Evolutionary conservation across 1,284 basidiomycete species (phyloP), one percentile per base, ranked within the genome.

Genomic region (Boletus smithii): DNA sequence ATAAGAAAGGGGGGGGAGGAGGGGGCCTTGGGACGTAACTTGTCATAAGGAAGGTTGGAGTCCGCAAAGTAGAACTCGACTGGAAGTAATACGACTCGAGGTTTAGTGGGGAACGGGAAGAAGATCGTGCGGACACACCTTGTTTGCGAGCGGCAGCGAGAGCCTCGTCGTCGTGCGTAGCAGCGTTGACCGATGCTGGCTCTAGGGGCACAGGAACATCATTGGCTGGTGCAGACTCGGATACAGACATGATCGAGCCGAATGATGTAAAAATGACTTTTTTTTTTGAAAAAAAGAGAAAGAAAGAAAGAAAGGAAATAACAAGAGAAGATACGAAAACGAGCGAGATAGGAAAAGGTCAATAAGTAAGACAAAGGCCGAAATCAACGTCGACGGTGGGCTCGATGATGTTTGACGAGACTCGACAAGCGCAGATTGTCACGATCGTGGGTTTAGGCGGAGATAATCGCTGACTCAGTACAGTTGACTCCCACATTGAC

Each of bases 51-150:
- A 41, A 99, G 80, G 72, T 99, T 99, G 26, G 93, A 83, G 70
- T 97, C 92, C 43, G 89, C 89, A 71, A 99, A 95, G 77, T 99
- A 99, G 71, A 98, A 99, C 69, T 95, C 91, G 62, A 97, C 95
- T 97, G 49, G 6, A 50, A 27, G 38, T n/a, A n/a, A n/a, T 9
- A 38, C 8, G 27, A 39, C 3, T 7, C 29, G 20, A 13, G 42
- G 26, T 2, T 35, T 3, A 6, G 32, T 4, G 17, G 23, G 32
- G 18, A 40, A 36, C 2, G 18, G 11, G 27, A 34, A 9, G 8
- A 27, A 11, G 24, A 29, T 11, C 14, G 29, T 11, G 26, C 17
- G 20, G 4, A 37, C 50, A 14, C 13, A 53, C 66, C 46, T 54
- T 65, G 63, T 44, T 54, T 67, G 26, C 66, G 49, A 14, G 66